A percentile compares a stretch with the other conserved stretches of the same genome.
phyloP scores from a whole-genome alignment of 129 eudicot genomes.

The Rutidosis leptorrhynchoides region DNA sequence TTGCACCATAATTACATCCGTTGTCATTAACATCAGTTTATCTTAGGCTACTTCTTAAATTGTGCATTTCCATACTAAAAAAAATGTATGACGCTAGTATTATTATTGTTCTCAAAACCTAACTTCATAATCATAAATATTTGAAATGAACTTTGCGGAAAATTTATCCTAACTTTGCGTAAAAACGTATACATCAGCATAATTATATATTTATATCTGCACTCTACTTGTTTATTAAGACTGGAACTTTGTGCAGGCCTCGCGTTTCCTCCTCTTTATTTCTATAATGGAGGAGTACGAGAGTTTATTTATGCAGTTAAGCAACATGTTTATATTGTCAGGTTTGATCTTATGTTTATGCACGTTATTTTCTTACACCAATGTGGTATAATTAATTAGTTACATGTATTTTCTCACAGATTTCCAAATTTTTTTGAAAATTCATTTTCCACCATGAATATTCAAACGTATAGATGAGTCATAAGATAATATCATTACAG shows the following conservation, averaged over 20 bases:
- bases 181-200: no score
- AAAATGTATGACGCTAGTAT: no score
- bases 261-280: slow-evolving; percentile 93
- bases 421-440: no score
- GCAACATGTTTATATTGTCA: slow-evolving; percentile 74
- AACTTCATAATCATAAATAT: no score
- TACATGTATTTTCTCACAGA: not conserved
- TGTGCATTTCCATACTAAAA: not conserved
- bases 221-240: slow-evolving; percentile 6
- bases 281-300: slow-evolving; percentile 95
- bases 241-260: slow-evolving; percentile 53
- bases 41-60: slow-evolving; percentile 1
- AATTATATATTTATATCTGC: no score
- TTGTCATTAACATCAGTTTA: not conserved
- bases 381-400: not conserved
- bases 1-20: slow-evolving; percentile 13
- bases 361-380: slow-evolving; percentile 4
- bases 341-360: slow-evolving; percentile 43
- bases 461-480: no score
- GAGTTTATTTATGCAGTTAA: slow-evolving; percentile 78
- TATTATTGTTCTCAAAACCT: no score
- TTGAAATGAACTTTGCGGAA: no score
- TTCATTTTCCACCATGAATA: no score
- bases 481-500: no score
- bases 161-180: no score